These are phyloP conservation scores for Fomitopsis betulina DNA, from an alignment of 1,284 basidiomycete genomes.

Conservation along the genomic window DNA sequence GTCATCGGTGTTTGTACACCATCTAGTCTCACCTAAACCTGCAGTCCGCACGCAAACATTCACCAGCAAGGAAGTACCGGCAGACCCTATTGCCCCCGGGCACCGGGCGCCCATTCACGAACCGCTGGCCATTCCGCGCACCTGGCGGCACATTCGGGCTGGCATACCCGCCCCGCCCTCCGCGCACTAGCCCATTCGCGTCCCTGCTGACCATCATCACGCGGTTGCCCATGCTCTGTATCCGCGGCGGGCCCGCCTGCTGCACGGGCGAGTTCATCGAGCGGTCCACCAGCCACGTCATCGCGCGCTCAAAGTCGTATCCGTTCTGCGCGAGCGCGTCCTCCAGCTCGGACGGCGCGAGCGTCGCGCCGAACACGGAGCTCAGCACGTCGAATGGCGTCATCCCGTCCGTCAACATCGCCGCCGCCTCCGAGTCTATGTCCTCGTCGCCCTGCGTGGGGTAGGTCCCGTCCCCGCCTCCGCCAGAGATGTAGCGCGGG, in stretches of 20 bases:
- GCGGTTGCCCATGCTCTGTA: constrained; percentile 58
- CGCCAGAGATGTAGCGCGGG: constrained; percentile 22
- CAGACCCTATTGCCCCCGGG: constrained; percentile 78
- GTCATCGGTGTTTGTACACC: neutral
- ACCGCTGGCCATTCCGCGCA: constrained; percentile 46
- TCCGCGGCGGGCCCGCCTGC: constrained; percentile 38
- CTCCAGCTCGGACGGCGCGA: constrained; percentile 88
- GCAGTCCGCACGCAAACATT: constrained; percentile 94
- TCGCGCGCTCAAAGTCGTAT: constrained; percentile 93
- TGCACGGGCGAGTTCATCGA: constrained; percentile 43
- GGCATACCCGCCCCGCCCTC: constrained; percentile 41
- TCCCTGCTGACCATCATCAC: constrained; percentile 61
- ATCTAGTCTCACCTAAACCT: constrained; percentile 76
- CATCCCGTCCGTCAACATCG: constrained; percentile 82
- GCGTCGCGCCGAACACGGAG: constrained; percentile 86
- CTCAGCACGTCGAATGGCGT: constrained; percentile 95
- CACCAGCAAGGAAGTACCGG: constrained; percentile 94
- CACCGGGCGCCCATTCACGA: constrained; percentile 53
- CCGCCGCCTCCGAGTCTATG: constrained; percentile 48
- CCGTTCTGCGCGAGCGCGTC: constrained; percentile 85
- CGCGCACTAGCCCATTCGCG: constrained; percentile 31
- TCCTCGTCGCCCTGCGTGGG: constrained; percentile 28
- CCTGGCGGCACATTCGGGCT: constrained; percentile 26
- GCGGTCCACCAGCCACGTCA: constrained; percentile 87
- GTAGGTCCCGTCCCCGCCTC: neutral